A percentile compares a stretch with the other conserved stretches of the same genome.
Conservation (phyloP, 148 eudicot species). For the Chenopodium berlandieri region DNA sequence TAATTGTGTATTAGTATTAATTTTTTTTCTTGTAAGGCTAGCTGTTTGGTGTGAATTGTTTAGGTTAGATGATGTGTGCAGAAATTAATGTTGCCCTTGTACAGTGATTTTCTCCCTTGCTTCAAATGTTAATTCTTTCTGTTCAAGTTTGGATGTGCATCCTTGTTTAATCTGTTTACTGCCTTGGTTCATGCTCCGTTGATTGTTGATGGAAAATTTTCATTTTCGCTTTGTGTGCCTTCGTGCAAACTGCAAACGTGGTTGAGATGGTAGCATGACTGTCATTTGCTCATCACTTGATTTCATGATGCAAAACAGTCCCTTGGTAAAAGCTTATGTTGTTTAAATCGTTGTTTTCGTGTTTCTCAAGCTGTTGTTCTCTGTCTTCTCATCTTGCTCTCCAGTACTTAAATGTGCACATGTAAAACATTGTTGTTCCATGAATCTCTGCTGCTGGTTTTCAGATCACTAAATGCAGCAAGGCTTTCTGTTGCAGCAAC, state of each 20-base stretch:
- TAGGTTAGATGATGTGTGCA: constrained; percentile 37
- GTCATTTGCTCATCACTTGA: background rate
- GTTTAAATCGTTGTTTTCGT: no score
- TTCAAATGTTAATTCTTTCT: constrained; percentile 12
- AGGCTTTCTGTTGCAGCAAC: background rate
- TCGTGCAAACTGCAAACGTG: background rate
- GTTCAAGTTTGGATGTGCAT: constrained; percentile 4
- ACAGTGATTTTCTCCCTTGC: constrained; percentile 21
- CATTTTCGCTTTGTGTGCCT: background rate
- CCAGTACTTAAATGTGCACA: background rate
- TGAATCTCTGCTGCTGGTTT: background rate
- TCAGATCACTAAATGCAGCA: background rate
- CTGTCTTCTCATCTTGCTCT: no score
- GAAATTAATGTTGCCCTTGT: constrained; percentile 33
- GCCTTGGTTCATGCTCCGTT: background rate
- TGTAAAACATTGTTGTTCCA: no score
- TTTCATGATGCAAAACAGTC: no score
- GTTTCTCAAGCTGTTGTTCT: background rate
- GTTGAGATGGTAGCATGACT: background rate
- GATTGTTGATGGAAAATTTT: background rate
- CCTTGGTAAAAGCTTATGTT: background rate
- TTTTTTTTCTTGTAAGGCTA: constrained; percentile 11
- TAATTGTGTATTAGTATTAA: constrained; percentile 23
- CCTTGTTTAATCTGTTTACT: background rate
- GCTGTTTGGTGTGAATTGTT: constrained; percentile 37